These are phyloP conservation scores for Ceratobasidium sp. DNA, from an alignment of 1,284 basidiomycete species.

Conservation along the genomic window DNA sequence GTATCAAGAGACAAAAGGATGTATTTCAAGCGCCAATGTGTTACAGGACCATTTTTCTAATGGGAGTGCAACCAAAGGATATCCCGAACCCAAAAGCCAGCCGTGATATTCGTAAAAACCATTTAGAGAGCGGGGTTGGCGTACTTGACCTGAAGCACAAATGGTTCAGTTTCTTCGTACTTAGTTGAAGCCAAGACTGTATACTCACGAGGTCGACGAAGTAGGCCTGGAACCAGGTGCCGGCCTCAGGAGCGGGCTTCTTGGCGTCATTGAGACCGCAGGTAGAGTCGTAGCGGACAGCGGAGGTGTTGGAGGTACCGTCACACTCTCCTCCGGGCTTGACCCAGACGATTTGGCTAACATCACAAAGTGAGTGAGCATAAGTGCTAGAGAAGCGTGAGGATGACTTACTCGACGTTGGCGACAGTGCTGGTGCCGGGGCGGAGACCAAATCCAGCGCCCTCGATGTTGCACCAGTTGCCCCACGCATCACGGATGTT, in stretches of 20 bases:
- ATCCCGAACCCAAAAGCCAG: conserved; percentile 2
- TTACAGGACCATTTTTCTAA: conserved; percentile 32
- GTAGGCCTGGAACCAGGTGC: conserved; percentile 68
- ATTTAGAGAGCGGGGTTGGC: conserved; percentile 69
- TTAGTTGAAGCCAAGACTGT: conserved; percentile 45
- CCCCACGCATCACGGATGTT: conserved; percentile 70
- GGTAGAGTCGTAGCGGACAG: conserved; percentile 71
- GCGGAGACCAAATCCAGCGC: conserved; percentile 72
- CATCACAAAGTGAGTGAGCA: not conserved
- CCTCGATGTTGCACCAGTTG: conserved; percentile 72
- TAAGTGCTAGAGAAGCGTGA: conserved; percentile 60
- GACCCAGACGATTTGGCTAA: conserved; percentile 68
- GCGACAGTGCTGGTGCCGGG: conserved; percentile 65
- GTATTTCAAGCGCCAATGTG: conserved; percentile 18
- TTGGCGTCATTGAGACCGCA: conserved; percentile 66
- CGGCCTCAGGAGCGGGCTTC: conserved; percentile 71
- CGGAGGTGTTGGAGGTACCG: conserved; percentile 71
- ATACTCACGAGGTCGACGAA: conserved; percentile 41
- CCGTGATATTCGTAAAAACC: not conserved
- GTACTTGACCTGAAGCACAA: conserved; percentile 64
- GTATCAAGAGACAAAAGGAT: not conserved
- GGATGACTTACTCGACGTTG: conserved; percentile 53
- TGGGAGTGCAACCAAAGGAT: not conserved
- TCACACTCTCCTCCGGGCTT: conserved; percentile 78
- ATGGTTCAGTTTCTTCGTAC: conserved; percentile 74